Base-by-base conservation (phyloP, 2,329 filamentous ascomycete genomes). In the Coniella lustricola region DNA sequence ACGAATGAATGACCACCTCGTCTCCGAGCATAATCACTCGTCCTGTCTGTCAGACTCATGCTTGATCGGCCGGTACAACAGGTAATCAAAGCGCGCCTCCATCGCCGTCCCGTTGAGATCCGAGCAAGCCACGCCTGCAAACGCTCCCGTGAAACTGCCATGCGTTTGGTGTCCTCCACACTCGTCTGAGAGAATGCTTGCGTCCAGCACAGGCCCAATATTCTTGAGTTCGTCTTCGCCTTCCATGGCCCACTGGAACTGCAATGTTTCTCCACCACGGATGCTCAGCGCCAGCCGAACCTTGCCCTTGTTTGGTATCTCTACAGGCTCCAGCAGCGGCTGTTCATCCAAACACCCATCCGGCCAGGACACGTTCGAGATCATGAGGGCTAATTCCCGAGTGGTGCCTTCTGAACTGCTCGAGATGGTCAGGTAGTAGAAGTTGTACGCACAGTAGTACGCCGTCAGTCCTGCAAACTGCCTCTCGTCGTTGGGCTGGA, bases 381-480 rank as follows among this genome's bases (percentile, higher is more conserved):
- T 69, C 58, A 79, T 61, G 48, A 82, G 71, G 14, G 79, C 69
- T 7, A 83, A 65, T 60, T 83, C 79, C 9, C 79, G 25, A 5
- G 5, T 71, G 52, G 74, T 65, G 1, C 78, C 77, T 46, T 79
- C 72, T 0, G 72, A 64, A 55, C 77, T 64, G 0, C 77, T 78
- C 3, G 77, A 77, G 2, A 83, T 74, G 0, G 76, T 71, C 5
- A 83, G 67, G 55, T 82, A 83, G 66, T 81, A 82, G 62, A 82
- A 83, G 62, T 83, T 83, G 64, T 69, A 82, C 3, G 79, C 76
- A 57, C 74, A 77, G 64, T 83, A 83, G 61, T 83, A 83, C 0
- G 77, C 76, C 12, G 75, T 76, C 7, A 84, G 64, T 0, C 80
- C 79, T 0, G 79, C 79, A 51, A 79, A 82, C 54, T 81, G 72